Percentiles rank a stretch among this genome's conserved stretches.
Conservation (phyloP, 2,329 filamentous ascomycete species). For the Geosmithia putterillii region DNA sequence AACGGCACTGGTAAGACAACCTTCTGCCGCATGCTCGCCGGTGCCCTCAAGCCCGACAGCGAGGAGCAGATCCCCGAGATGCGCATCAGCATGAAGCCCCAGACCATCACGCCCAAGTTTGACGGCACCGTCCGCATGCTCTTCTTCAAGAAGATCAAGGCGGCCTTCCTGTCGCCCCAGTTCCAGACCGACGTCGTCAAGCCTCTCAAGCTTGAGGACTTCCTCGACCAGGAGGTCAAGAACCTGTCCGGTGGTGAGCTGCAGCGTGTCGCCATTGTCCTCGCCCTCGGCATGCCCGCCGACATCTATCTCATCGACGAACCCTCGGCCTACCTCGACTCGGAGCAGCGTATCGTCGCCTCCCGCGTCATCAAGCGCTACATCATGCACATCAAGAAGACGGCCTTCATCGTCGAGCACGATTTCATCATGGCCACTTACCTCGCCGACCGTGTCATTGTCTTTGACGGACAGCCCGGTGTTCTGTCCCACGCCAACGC, state of each 20-base stretch:
- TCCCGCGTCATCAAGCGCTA: constrained; percentile 98
- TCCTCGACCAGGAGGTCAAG: constrained; percentile 99
- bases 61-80: constrained; percentile 71
- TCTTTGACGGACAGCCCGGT: constrained; percentile 91
- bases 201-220: constrained; percentile 96
- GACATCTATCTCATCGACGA: constrained; percentile 99
- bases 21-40: constrained; percentile 92
- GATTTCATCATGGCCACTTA: constrained; percentile 93
- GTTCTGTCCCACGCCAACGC: constrained; percentile 77
- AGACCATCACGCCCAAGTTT: constrained; percentile 98
- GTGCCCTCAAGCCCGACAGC: constrained; percentile 82
- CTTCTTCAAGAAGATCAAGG: constrained; percentile 99
- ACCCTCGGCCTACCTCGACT: constrained; percentile 93
- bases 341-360: constrained; percentile 96
- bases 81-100: constrained; percentile 98
- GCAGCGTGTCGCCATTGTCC: constrained; percentile 95
- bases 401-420: constrained; percentile 98
- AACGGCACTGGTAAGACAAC: constrained; percentile 99
- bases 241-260: constrained; percentile 98
- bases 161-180: constrained; percentile 88
- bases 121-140: constrained; percentile 92
- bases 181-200: constrained; percentile 99
- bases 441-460: constrained; percentile 85
- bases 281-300: constrained; percentile 88
- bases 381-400: constrained; percentile 99